Percentiles rank a stretch among this genome's conserved stretches.
phyloP scores from a whole-genome alignment of 148 eudicot species.

The Rheum nobile region DNA sequence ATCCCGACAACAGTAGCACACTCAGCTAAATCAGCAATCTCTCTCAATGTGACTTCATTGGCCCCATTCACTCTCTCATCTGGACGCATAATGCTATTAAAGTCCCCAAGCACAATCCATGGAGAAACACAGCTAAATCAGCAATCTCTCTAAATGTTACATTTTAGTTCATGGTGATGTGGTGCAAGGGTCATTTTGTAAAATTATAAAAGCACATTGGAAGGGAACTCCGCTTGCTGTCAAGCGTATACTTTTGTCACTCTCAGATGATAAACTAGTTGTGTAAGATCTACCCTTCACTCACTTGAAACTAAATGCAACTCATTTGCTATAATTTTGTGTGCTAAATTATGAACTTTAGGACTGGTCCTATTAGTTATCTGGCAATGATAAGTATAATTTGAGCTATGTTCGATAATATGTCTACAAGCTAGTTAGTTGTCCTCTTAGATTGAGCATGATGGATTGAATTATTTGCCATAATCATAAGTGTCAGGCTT shows the following conservation, averaged over 20 bases:
- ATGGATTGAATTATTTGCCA: neutral
- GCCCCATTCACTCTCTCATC: too few species aligned
- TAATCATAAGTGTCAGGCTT: neutral
- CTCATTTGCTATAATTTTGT: neutral
- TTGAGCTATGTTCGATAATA: neutral
- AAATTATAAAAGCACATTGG: constrained; percentile 89
- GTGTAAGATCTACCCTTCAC: constrained; percentile 39
- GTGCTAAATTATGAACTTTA: neutral
- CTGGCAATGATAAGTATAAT: neutral
- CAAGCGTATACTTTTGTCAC: constrained; percentile 94
- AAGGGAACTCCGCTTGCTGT: constrained; percentile 99
- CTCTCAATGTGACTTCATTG: too few species aligned
- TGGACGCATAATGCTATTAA: too few species aligned
- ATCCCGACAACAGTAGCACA: too few species aligned
- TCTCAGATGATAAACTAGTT: constrained; percentile 88
- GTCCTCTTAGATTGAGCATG: neutral
- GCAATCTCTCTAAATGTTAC: too few species aligned
- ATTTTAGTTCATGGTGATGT: neutral
- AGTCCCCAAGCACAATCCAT: too few species aligned
- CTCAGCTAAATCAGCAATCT: too few species aligned
- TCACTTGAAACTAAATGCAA: neutral
- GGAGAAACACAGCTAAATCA: too few species aligned
- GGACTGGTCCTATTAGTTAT: neutral
- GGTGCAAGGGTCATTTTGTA: constrained; percentile 91
- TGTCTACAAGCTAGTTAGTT: neutral